Percentiles rank a stretch among this genome's conserved stretches.
Conservation (phyloP, 139 green algal genomes). For the Chlamydomonas eustigma region DNA sequence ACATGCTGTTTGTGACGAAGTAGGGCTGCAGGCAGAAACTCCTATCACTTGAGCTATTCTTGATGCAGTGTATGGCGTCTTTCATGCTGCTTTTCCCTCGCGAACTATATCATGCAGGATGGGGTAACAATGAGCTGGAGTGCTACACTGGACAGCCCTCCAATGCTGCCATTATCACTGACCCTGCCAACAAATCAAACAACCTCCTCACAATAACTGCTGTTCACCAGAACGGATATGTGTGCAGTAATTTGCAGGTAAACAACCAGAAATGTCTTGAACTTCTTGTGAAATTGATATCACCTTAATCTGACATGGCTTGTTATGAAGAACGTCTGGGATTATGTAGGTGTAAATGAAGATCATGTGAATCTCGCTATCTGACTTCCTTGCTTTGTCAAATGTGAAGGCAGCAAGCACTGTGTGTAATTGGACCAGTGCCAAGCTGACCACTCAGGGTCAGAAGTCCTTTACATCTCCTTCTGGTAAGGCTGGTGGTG, state of each 20-base stretch:
- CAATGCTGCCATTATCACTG: constrained; percentile 20
- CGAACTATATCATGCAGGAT: too few species aligned
- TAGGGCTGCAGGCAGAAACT: too few species aligned
- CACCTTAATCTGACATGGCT: not conserved
- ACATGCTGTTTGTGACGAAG: too few species aligned
- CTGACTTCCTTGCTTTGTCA: not conserved
- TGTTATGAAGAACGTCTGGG: not conserved
- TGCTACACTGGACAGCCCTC: constrained; percentile 22
- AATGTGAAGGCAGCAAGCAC: not conserved
- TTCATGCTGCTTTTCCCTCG: too few species aligned
- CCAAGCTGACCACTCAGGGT: not conserved
- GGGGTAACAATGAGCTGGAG: constrained; percentile 37
- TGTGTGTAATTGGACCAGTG: not conserved
- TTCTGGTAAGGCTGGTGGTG: too few species aligned
- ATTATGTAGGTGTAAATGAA: not conserved
- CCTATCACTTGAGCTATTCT: too few species aligned
- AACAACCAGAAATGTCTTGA: not conserved
- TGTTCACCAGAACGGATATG: not conserved
- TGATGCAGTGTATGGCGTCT: too few species aligned
- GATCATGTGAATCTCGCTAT: not conserved
- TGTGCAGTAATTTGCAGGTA: not conserved
- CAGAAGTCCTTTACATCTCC: constrained; percentile 19
- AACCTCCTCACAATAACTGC: not conserved
- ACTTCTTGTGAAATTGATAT: not conserved
- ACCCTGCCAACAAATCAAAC: not conserved